Evolutionary conservation across 163 green algal species (phyloP), one percentile per base, ranked within the genome.

Genomic region (Chloroidium sp.): DNA sequence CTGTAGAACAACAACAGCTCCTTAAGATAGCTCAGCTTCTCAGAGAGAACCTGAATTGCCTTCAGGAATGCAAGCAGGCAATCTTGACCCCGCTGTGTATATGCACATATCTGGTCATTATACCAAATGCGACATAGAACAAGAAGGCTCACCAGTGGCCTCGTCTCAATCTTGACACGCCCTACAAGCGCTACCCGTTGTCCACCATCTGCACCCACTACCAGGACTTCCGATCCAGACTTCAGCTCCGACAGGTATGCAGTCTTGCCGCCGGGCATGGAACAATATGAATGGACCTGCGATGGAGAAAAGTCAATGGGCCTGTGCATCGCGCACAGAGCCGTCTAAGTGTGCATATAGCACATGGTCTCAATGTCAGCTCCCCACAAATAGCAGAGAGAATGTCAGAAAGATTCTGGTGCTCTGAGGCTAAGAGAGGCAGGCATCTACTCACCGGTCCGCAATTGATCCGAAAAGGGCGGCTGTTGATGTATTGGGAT

Each of bases 391-490:
- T 36, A 36, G 36, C 36, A 36, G 36, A 36, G 36, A 36, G 36
- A 36, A 36, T 36, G 36, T 36, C 36, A 36, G 36, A 36, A 36
- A 36, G 36, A 36, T 36, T 36, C 36, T 36, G 36, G 36, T 36
- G 36, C 36, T 36, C 36, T 36, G 36, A 36, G 36, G 36, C 36
- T 36, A 36, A 36, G 36, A 36, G 36, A 36, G 36, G 36, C 36
- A 36, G 36, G 36, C 36, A 36, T 36, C 36, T 1, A 59, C 88
- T 76, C 69, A 93, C 92, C 80, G 92, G 89, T 58, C 93, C 93
- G 0, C 94, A 95, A 79, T 98, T 98, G 61, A 98, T 92, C 0
- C 95, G 81, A 85, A 98, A 98, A 1, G 95, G 94, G 2, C 95
- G 83, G 58, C 74, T 87, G 79, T 89, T 89, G 80, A 98, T 97